Base-by-base conservation (phyloP, 2,329 filamentous ascomycete species). In the Claviceps maximensis region DNA sequence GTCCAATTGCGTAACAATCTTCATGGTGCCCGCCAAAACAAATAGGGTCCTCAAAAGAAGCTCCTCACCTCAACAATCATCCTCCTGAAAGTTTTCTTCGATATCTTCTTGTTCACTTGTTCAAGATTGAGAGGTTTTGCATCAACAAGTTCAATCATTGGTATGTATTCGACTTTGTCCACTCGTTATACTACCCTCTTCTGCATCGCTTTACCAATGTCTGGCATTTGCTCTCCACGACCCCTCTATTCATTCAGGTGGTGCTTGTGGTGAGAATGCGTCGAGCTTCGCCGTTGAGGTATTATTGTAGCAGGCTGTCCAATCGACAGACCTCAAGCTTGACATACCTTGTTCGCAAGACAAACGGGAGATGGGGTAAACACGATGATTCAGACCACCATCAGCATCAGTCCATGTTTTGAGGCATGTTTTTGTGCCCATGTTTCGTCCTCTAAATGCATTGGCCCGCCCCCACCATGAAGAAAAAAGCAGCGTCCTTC, bases 391-490 rank as follows among this genome's bases (percentile, higher is more conserved):
- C 2, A 33, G 36, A 8, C 19, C 23, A 27, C 17, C 15, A 19
- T 31, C 15, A 47, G 23, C 15, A n/a, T 3, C 17, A 41, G 42
- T 10, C 19, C 33, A 47, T 44, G 4, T 21, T 27, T 40, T 51
- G 21, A 40, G 31, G n/a, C 21, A 47, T 25, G 27, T 17, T 51
- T 33, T 19, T 46, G 49, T 51, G 21, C 29, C 33, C 15, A 23
- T 33, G 9, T 12, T 25, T 40, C 19, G 17, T 44, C 12, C 31
- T 52, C 44, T 44, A 23, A 19, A 40, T 21, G 12, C n/a, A 27
- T 41, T 50, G 49, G 52, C 54, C 51, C 54, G 51, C 53, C 55
- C 50, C 50, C 50, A 50, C 50, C 53, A 47, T 42, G 17, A 46
- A 40, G 27, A 19, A 49, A 49, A n/a, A 41, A 27, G 15, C 27